Conservation (phyloP, 1,139 yeast species). For the Fermentozyma sake region DNA sequence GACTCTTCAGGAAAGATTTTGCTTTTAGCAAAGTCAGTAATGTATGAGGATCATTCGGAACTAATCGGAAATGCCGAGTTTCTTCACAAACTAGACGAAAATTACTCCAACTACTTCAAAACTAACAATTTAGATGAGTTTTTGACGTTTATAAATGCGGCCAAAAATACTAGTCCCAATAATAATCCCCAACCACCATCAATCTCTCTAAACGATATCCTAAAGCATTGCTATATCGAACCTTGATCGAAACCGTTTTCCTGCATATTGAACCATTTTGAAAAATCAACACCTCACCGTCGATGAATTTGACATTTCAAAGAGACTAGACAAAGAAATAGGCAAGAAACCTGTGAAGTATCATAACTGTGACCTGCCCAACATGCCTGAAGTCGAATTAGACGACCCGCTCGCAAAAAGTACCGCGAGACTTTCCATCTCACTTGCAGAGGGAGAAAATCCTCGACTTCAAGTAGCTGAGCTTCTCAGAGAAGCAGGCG, state of each 20-base stretch:
- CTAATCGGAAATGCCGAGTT: constrained; percentile 11
- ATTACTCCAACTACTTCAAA: constrained; percentile 10
- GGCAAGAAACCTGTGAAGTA: neutral
- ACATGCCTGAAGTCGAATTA: constrained; percentile 5
- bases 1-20: constrained; percentile 51
- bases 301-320: neutral
- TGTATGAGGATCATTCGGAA: constrained; percentile 7
- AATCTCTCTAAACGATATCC: neutral
- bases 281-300: no score
- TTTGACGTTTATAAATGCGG: constrained; percentile 1
- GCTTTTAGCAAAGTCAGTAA: constrained; percentile 32
- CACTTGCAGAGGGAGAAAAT: constrained; percentile 17
- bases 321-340: neutral
- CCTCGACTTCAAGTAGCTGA: constrained; percentile 18
- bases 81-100: constrained; percentile 9
- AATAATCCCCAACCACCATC: neutral
- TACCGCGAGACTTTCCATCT: constrained; percentile 27
- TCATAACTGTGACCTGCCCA: no score
- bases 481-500: constrained; percentile 7
- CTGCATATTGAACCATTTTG: no score
- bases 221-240: no score
- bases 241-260: no score
- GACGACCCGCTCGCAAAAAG: constrained; percentile 20
- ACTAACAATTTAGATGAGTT: constrained; percentile 2
- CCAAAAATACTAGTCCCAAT: no score